Percentiles rank a stretch among this genome's conserved stretches.
Evolutionary conservation across 805 yeast genomes (phyloP).

Genomic region (Myxozyma mucilagina): DNA sequence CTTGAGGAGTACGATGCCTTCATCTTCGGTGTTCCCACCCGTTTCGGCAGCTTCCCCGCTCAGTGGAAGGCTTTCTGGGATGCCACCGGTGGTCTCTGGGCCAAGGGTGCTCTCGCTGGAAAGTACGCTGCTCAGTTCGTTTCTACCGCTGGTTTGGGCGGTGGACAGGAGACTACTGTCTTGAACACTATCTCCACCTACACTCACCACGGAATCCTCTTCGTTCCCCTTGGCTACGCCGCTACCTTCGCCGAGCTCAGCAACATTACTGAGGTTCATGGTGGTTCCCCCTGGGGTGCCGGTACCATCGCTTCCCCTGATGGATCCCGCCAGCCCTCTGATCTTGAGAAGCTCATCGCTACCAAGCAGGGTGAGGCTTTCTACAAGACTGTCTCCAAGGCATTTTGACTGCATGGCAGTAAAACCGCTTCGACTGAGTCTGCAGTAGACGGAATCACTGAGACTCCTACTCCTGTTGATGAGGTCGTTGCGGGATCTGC

Average conservation of each 20-base stretch:
- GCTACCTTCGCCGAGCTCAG: slow-evolving; percentile 55
- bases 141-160: slow-evolving; percentile 74
- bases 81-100: slow-evolving; percentile 79
- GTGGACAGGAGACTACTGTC: slow-evolving; percentile 77
- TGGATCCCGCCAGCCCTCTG: slow-evolving; percentile 70
- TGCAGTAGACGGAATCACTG: slow-evolving; percentile 11
- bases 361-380: slow-evolving; percentile 68
- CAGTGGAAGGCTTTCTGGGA: slow-evolving; percentile 79
- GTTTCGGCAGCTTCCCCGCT: slow-evolving; percentile 79
- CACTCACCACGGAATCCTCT: slow-evolving; percentile 79
- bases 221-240: slow-evolving; percentile 75
- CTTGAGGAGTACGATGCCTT: slow-evolving; percentile 72
- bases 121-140: slow-evolving; percentile 74
- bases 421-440: neutral
- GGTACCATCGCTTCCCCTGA: slow-evolving; percentile 76
- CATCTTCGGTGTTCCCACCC: slow-evolving; percentile 82
- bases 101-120: slow-evolving; percentile 66
- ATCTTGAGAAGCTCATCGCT: slow-evolving; percentile 64
- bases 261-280: slow-evolving; percentile 66
- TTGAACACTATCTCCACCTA: slow-evolving; percentile 62
- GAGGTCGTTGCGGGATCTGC: too few species aligned
- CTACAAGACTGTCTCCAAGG: slow-evolving; percentile 45
- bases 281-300: slow-evolving; percentile 86
- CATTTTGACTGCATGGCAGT: slow-evolving; percentile 23
- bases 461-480: neutral